phyloP scores from a whole-genome alignment of 805 yeast species.

The Metahyphopichia silvanorum region DNA sequence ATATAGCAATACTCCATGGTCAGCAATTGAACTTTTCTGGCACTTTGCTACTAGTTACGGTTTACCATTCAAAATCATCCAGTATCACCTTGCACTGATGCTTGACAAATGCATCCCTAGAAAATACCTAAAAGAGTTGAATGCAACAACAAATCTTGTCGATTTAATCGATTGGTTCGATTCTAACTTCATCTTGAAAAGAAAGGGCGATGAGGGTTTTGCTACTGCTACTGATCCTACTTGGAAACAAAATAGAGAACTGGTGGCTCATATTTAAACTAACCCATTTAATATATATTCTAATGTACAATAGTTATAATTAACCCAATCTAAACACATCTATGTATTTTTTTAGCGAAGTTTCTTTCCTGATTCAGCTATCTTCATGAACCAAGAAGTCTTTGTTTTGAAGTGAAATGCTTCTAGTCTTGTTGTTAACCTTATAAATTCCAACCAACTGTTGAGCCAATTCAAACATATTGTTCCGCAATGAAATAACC shows the following conservation, averaged over 20 bases:
- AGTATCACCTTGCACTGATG: constrained; percentile 91
- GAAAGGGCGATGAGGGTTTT: constrained; percentile 69
- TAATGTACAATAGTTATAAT: too few species aligned
- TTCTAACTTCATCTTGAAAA: constrained; percentile 55
- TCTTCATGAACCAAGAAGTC: constrained; percentile 34
- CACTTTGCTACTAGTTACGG: constrained; percentile 77
- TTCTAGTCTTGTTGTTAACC: constrained; percentile 83
- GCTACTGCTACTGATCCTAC: constrained; percentile 48
- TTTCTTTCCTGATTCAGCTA: not conserved
- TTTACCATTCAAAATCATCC: constrained; percentile 76
- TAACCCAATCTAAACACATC: too few species aligned
- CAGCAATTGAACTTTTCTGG: constrained; percentile 81
- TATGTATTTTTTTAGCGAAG: too few species aligned
- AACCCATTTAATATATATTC: too few species aligned
- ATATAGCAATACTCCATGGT: constrained; percentile 77
- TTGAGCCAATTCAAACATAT: constrained; percentile 96
- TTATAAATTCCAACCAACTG: constrained; percentile 95
- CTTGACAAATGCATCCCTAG: constrained; percentile 48
- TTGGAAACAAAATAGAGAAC: constrained; percentile 9
- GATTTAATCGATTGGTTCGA: constrained; percentile 86
- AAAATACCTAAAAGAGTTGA: constrained; percentile 48
- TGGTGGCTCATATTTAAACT: constrained; percentile 6
- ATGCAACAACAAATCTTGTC: constrained; percentile 52
- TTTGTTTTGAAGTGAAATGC: constrained; percentile 71
- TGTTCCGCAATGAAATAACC: constrained; percentile 91